Conservation (phyloP, 371 early-diverging fungal species). For the Mortierella sp. region DNA sequence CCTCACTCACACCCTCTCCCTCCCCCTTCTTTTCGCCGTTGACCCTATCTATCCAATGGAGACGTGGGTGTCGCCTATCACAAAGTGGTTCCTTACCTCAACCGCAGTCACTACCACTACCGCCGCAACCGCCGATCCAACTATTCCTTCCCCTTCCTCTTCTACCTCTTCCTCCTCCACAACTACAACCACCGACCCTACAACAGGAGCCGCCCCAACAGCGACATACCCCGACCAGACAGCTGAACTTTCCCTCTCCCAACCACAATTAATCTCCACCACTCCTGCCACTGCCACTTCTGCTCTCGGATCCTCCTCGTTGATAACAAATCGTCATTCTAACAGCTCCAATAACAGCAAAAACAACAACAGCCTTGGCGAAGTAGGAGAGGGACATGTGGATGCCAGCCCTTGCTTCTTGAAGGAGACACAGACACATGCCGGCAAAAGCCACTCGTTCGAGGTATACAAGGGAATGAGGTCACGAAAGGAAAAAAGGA, state of each 20-base stretch:
- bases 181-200: neutral
- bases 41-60: slow-evolving; percentile 23
- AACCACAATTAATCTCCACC: neutral
- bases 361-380: neutral
- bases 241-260: too few species aligned
- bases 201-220: slow-evolving; percentile 4
- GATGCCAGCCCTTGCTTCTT: neutral
- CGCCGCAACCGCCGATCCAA: slow-evolving; percentile 12
- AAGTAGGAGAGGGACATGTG: neutral
- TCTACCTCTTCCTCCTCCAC: neutral
- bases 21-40: neutral
- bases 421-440: slow-evolving; percentile 9
- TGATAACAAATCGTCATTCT: neutral
- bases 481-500: neutral
- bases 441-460: neutral
- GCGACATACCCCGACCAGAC: neutral
- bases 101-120: slow-evolving; percentile 13
- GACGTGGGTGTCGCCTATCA: slow-evolving; percentile 34
- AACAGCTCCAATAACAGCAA: neutral
- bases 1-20: slow-evolving; percentile 2
- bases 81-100: slow-evolving; percentile 34
- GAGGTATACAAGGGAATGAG: neutral
- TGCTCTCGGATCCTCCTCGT: neutral
- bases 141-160: neutral
- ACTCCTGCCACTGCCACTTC: neutral